phyloP scores from a whole-genome alignment of 176 grass and related monocot species.

The Oryza australiensis region DNA sequence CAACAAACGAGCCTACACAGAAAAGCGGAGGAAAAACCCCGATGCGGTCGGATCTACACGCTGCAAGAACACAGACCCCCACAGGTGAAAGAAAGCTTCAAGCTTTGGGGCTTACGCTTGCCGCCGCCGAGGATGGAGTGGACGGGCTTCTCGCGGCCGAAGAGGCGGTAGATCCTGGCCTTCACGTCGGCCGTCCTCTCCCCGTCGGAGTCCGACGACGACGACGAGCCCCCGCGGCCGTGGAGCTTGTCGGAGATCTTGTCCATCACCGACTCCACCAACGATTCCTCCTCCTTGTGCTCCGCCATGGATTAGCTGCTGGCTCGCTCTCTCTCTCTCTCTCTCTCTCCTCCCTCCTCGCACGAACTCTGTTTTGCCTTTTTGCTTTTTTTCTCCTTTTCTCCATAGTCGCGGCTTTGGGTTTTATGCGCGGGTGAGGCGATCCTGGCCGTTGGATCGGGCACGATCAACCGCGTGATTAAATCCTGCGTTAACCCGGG shows the following conservation, averaged over 20 bases:
- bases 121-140: constrained; percentile 70
- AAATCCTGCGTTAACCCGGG: not conserved
- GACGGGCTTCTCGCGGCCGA: constrained; percentile 59
- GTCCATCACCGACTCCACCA: constrained; percentile 57
- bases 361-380: too few relatives aligned
- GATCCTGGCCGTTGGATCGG: constrained; percentile 3
- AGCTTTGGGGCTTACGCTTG: constrained; percentile 37
- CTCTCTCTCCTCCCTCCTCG: not conserved
- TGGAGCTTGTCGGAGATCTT: constrained; percentile 64
- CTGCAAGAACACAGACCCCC: not conserved
- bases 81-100: too few relatives aligned
- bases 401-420: not conserved
- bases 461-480: not conserved
- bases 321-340: not conserved
- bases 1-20: not conserved
- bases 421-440: constrained; percentile 5
- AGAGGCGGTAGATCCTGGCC: constrained; percentile 73
- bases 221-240: constrained; percentile 45
- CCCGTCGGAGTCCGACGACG: constrained; percentile 56
- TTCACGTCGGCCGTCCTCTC: constrained; percentile 38
- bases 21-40: constrained; percentile 1
- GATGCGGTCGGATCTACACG: constrained; percentile 27
- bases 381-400: not conserved
- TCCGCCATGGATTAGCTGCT: constrained; percentile 58
- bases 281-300: constrained; percentile 52